Evolutionary conservation across 495 filamentous ascomycete species (phyloP), one percentile per base, ranked within the genome.

Genomic region (Chlorociboria aeruginascens): DNA sequence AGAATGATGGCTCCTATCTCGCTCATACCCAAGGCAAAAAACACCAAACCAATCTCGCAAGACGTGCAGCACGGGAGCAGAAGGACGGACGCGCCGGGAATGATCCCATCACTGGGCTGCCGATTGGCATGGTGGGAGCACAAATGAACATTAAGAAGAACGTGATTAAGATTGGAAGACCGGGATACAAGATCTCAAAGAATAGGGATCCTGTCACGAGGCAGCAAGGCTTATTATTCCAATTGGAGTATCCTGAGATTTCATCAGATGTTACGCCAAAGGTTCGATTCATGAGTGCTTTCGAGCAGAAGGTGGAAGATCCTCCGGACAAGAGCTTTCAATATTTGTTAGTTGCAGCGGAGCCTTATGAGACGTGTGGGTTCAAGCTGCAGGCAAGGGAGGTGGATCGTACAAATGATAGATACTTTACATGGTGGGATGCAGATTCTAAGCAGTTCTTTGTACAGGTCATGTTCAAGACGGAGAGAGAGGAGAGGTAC

Each of bases 401-500:
- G 73, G 79, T 99, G 43, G 93, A 99, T 67, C 77, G 89, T 34
- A 74, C 84, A 12, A 86, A 87, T 49, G 92, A 82, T 7, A 73
- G 78, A 59, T 92, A 88, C 63, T 97, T 86, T 80, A 85, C 79
- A 30, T 95, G 86, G 81, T 99, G 92, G 69, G 93, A 97, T 69
- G 80, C 83, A 52, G 92, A 99, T 66, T 77, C 80, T 46, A 97
- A 97, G 74, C 89, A 97, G 70, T 97, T 94, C 60, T 97, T 88
- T 85, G 73, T 96, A n/a, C 92, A 97, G 72, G 75, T 99, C 44
- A 86, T 96, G 75, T 99, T 97, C 70, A 89, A 96, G 77, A 97
- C 93, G 34, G 92, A 99, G 73, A 76, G 92, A 44, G 92, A 97
- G 71, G 92, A 97, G 74, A 70, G 92, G 52, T 97, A 93, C 62